Conservation (phyloP, 208 protist genomes). For the Trypanosoma grayi region DNA sequence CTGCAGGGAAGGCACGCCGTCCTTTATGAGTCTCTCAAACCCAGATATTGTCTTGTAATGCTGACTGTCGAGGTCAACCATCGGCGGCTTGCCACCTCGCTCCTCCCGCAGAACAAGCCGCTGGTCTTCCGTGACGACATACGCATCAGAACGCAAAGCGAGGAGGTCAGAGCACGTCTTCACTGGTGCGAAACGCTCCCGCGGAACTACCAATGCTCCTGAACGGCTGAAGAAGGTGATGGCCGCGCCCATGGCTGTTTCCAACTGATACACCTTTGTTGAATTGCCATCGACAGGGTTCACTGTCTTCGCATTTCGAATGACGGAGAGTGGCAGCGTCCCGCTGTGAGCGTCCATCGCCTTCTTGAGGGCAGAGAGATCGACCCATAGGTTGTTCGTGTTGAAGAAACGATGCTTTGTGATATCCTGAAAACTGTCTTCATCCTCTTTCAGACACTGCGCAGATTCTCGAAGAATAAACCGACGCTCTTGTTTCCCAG, state of each 20-base stretch:
- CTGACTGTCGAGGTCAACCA: conserved; percentile 61
- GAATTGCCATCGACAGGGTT: conserved; percentile 65
- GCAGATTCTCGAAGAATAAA: conserved; percentile 90
- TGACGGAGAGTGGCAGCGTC: conserved; percentile 73
- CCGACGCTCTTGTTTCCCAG: neutral
- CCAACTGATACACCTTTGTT: conserved; percentile 79
- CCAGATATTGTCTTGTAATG: conserved; percentile 77
- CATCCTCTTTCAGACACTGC: conserved; percentile 87
- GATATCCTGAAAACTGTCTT: conserved; percentile 96
- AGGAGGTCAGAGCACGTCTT: conserved; percentile 98
- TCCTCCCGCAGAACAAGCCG: conserved; percentile 52
- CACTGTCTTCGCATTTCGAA: conserved; percentile 85
- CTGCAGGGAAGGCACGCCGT: conserved; percentile 68
- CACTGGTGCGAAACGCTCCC: conserved; percentile 97
- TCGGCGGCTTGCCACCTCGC: conserved; percentile 52
- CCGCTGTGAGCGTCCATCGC: conserved; percentile 59
- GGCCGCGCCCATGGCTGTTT: conserved; percentile 94
- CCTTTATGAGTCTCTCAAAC: conserved; percentile 52
- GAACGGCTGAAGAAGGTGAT: conserved; percentile 92
- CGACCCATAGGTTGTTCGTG: conserved; percentile 99
- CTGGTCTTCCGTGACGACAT: conserved; percentile 74
- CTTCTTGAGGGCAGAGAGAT: conserved; percentile 83
- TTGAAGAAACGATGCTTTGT: conserved; percentile 98
- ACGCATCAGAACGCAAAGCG: conserved; percentile 95
- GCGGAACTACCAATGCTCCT: conserved; percentile 92